Base-by-base conservation (phyloP, 2,329 filamentous ascomycete species). In the Neopestalotiopsis sp. region DNA sequence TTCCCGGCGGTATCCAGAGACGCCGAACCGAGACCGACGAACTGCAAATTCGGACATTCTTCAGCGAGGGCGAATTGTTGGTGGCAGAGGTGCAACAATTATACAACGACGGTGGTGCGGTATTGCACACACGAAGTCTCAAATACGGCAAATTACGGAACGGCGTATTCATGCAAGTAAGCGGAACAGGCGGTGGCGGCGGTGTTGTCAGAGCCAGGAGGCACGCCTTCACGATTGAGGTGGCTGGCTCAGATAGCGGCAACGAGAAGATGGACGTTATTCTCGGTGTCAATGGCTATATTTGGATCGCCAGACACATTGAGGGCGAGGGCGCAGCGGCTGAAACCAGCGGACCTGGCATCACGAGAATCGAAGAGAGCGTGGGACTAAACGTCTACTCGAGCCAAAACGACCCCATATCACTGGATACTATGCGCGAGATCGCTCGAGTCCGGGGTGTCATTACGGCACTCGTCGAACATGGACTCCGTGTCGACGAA, bases 121-220 rank as follows among this genome's bases (percentile, higher is more conserved):
- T 91, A 69, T 85, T 99, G 77, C 96, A 99, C 83, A 98, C 96
- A 9, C 90, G 96, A 70, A 93, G 90, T 72, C 83, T 98, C 77
- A 95, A 95, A 79, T 99, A 98, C 81, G 96, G 96, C 59, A 99
- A 99, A 84, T 85, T 99, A 76, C 87, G 95, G 65, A 99, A 99
- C 80, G 96, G 96, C 3, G 87, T 97, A 3, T 98, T 99, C 78
- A 87, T 96, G 67, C 89, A 90, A 64, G 92, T 98, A 1, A 88
- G 88, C 7, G 95, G 95, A 0, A 91, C 92, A 0, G 95, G 95
- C 0, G 93, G 94, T 6, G 95, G 95, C 2, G 91, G 91, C 3
- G 94, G 95, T 58, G 94, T 98, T 1, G 94, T 97, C 38, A 86
- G 96, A 66, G 90, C 91, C 30, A 89, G 95, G 74, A 85, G 95